Evolutionary conservation across 2,329 filamentous ascomycete genomes (phyloP).

Genomic region (Ascochyta pisi): DNA sequence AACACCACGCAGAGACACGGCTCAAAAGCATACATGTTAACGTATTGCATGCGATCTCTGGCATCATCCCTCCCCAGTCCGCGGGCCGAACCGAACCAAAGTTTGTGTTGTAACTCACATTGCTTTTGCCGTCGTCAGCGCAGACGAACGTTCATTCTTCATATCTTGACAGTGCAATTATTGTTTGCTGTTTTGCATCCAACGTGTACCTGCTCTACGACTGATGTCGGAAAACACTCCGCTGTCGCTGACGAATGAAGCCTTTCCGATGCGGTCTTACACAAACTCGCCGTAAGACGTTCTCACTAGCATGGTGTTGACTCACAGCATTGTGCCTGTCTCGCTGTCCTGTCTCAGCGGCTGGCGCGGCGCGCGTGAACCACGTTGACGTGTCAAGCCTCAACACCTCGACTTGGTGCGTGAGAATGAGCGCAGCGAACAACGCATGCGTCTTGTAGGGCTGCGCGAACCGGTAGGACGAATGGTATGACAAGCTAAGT

Average conservation of each 20-base stretch:
- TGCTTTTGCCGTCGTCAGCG: conserved; percentile 2
- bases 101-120: background rate
- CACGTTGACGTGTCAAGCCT: conserved; percentile 43
- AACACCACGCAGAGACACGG: too few species aligned
- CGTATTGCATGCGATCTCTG: background rate
- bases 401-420: background rate
- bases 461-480: conserved; percentile 33
- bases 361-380: conserved; percentile 38
- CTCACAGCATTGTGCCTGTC: background rate
- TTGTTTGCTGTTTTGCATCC: background rate
- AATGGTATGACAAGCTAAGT: conserved; percentile 16
- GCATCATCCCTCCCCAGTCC: conserved; percentile 3
- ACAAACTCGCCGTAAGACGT: background rate
- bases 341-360: conserved; percentile 11
- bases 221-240: background rate
- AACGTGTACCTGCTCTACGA: background rate
- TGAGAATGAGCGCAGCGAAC: conserved; percentile 17
- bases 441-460: conserved; percentile 28
- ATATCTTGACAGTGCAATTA: background rate
- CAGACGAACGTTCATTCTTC: background rate
- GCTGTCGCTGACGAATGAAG: background rate
- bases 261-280: background rate
- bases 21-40: background rate
- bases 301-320: background rate
- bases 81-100: conserved; percentile 17